phyloP scores from a whole-genome alignment of 1,139 yeast genomes.

The Yamadazyma friedrichii region DNA sequence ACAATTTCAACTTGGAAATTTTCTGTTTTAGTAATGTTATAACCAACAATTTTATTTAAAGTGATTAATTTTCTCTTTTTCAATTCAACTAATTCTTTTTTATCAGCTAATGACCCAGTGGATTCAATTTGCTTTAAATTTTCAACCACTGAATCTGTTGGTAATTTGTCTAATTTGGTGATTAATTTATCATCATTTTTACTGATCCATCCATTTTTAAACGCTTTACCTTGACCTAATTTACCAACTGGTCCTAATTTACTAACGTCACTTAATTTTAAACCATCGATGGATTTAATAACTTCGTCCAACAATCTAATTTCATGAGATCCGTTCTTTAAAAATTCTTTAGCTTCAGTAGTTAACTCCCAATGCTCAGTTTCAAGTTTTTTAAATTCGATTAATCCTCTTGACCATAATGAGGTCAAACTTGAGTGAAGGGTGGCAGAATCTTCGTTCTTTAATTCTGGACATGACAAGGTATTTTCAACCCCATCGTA shows the following conservation, averaged over 20 bases:
- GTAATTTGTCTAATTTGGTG: slow-evolving; percentile 50
- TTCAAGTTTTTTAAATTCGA: slow-evolving; percentile 72
- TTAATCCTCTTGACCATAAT: slow-evolving; percentile 80
- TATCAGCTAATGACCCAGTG: slow-evolving; percentile 57
- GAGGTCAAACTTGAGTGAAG: slow-evolving; percentile 78
- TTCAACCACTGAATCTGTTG: slow-evolving; percentile 66
- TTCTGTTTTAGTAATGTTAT: slow-evolving; percentile 72
- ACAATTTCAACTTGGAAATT: slow-evolving; percentile 81
- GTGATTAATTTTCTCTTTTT: slow-evolving; percentile 88
- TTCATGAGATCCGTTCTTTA: slow-evolving; percentile 85
- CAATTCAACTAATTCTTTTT: slow-evolving; percentile 76
- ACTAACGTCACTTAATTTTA: slow-evolving; percentile 80
- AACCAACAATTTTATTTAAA: slow-evolving; percentile 74
- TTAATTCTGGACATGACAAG: slow-evolving; percentile 49
- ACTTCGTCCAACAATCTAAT: slow-evolving; percentile 77
- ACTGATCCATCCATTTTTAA: slow-evolving; percentile 94
- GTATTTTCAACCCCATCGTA: slow-evolving; percentile 59
- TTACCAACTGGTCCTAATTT: slow-evolving; percentile 82
- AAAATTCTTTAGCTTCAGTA: slow-evolving; percentile 78
- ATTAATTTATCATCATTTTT: slow-evolving; percentile 83
- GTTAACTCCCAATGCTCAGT: slow-evolving; percentile 75
- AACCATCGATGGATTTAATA: slow-evolving; percentile 69
- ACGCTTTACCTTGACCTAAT: slow-evolving; percentile 97
- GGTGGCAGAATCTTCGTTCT: slow-evolving; percentile 36
- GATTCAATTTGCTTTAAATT: slow-evolving; percentile 59